phyloP scores from a whole-genome alignment of 345 rosid genomes.

The Acer yangbiense region DNA sequence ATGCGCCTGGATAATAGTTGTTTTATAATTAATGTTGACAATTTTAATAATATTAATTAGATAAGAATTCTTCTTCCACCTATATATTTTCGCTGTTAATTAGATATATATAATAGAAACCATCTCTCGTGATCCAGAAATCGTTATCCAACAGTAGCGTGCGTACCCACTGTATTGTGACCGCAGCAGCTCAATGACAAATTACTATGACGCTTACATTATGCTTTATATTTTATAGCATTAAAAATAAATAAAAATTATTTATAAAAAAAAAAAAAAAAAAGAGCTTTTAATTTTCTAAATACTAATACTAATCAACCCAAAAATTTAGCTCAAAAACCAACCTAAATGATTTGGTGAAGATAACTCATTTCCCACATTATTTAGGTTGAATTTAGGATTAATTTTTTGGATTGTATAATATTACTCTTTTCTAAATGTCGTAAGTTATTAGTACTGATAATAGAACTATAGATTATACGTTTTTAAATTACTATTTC shows the following conservation, averaged over 20 bases:
- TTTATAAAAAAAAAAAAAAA: not conserved
- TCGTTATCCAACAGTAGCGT: not conserved
- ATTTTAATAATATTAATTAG: not conserved
- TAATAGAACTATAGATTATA: too few species aligned
- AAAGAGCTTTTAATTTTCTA: too few species aligned
- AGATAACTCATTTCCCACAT: too few species aligned
- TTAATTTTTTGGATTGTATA: too few species aligned
- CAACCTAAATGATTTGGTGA: too few species aligned
- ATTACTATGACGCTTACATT: not conserved
- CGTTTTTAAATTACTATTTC: too few species aligned
- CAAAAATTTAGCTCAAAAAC: too few species aligned
- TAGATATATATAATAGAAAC: too few species aligned
- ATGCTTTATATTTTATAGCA: not conserved
- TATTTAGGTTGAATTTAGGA: too few species aligned
- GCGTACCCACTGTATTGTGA: not conserved
- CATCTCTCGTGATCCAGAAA: conserved; percentile 4
- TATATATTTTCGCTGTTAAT: not conserved
- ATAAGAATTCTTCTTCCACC: not conserved
- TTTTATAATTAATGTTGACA: not conserved
- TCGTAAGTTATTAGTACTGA: too few species aligned
- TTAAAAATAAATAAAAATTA: not conserved
- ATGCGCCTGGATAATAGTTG: conserved; percentile 14
- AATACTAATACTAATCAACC: too few species aligned
- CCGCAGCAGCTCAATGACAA: not conserved
- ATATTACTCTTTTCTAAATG: too few species aligned